Base-by-base conservation (phyloP, 1,139 yeast genomes). In the Candida tunisiensis region DNA sequence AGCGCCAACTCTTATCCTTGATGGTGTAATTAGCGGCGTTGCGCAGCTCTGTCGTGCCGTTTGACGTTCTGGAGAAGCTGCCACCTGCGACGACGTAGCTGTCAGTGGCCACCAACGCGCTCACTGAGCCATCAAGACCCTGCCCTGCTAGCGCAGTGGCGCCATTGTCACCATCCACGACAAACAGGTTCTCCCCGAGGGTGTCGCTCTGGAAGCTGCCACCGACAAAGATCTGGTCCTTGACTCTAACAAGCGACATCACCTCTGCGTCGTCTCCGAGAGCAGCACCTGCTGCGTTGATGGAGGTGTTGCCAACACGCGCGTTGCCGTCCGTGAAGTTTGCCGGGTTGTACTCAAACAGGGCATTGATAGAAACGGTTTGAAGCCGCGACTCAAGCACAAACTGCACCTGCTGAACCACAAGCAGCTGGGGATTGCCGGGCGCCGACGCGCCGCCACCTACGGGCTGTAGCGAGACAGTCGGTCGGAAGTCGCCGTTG, bases 341-440 rank as follows among this genome's bases (percentile, higher is more conserved):
- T 3, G 66, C 55, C 26, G 73, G 54, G 0, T 82, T 71, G 50
- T 74, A 88, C 51, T 88, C 95, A 46, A 85, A 80, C 23, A 88
- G 43, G 2, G 92, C 91, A 45, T 77, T 75, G 30, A 83, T 44
- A 5, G 23, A 58, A 38, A 30, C 52, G 39, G 5, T 53, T 35
- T 26, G 20, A 5, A 18, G 19, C 3, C 25, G 12, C 3, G 34
- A 34, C 10, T 30, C 28, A 29, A 73, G 63, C 24, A 65, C 57
- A 4, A 78, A 66, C 30, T 62, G 64, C 3, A 78, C 60, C 34
- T 70, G 68, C 41, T 79, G 88, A 3, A 88, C 88, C 6, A 83
- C 94, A 40, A 82, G 53, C 1, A 57, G 46, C 14, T 62, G 41
- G 2, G 60, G 44, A 15, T 32, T 30, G 11, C 24, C 13, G 4